Percentiles rank a stretch among this genome's conserved stretches.
These are phyloP conservation scores for Gnetum montanum DNA, from an alignment of 75 land plant species.

Conservation along the genomic window DNA sequence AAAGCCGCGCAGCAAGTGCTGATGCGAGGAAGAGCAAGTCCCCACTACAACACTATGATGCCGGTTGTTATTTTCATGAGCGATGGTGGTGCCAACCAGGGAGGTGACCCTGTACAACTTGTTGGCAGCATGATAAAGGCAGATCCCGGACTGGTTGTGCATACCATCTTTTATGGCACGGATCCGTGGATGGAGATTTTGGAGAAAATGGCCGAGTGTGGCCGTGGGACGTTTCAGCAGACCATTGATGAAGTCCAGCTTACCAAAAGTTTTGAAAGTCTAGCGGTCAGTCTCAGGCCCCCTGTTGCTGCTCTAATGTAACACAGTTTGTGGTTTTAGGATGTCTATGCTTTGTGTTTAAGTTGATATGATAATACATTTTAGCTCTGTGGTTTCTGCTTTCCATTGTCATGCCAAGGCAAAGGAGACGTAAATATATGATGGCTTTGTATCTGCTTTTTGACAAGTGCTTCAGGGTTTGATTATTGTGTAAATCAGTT, in stretches of 20 bases:
- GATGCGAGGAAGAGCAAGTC: background rate
- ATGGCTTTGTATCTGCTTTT: no score
- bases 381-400: no score
- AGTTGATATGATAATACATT: no score
- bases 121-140: constrained; percentile 10
- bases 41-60: constrained; percentile 5
- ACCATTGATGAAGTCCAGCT: constrained; percentile 29
- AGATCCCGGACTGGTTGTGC: constrained; percentile 16
- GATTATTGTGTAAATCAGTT: no score
- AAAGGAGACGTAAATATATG: no score
- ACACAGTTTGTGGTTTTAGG: no score
- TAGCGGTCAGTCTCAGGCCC: constrained; percentile 18
- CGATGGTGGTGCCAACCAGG: constrained; percentile 23
- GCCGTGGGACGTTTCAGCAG: constrained; percentile 19
- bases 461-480: no score
- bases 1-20: constrained; percentile 6
- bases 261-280: constrained; percentile 13
- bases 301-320: no score
- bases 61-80: constrained; percentile 25
- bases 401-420: no score
- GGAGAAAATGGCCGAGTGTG: constrained; percentile 17
- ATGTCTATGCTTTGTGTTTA: no score
- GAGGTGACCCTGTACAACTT: constrained; percentile 11
- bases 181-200: constrained; percentile 10
- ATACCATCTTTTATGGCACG: constrained; percentile 26